Conservation (phyloP, 192 early-diverging fungal genomes). For the Allomyces javanicus region DNA sequence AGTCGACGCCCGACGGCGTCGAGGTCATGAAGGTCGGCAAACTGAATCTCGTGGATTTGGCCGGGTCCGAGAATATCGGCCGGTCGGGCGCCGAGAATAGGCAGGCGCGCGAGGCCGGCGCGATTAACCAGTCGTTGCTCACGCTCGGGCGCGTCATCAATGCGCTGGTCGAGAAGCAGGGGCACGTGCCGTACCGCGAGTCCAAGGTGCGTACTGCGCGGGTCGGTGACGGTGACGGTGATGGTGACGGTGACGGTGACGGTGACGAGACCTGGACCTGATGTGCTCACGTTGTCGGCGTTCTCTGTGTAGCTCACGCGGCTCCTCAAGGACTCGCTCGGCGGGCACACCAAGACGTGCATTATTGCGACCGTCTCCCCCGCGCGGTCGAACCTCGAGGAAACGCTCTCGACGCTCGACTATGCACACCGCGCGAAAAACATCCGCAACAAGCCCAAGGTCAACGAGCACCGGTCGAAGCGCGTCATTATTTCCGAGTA, state of each 20-base stretch:
- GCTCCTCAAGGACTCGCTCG: conserved; percentile 73
- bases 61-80: conserved; percentile 83
- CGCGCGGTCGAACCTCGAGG: conserved; percentile 39
- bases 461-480: conserved; percentile 62
- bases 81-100: conserved; percentile 68
- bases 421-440: conserved; percentile 62
- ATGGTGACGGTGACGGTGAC: too few species aligned
- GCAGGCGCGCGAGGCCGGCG: conserved; percentile 68
- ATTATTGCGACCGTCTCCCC: conserved; percentile 89
- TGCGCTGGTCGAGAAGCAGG: conserved; percentile 30
- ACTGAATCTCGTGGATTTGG: conserved; percentile 86
- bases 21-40: conserved; percentile 85
- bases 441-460: conserved; percentile 53
- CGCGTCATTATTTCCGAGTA: conserved; percentile 63
- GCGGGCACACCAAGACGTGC: conserved; percentile 78
- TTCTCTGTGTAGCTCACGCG: conserved; percentile 22
- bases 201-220: conserved; percentile 10
- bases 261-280: too few species aligned
- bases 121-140: conserved; percentile 68
- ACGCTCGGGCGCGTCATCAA: conserved; percentile 54
- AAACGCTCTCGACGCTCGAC: conserved; percentile 54
- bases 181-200: conserved; percentile 41
- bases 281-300: too few species aligned
- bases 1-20: conserved; percentile 58
- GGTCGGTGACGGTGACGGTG: too few species aligned